A percentile compares a stretch with the other conserved stretches of the same genome.
phyloP scores from a whole-genome alignment of 495 filamentous ascomycete species.

The Hypoxylon lienhwacheense region DNA sequence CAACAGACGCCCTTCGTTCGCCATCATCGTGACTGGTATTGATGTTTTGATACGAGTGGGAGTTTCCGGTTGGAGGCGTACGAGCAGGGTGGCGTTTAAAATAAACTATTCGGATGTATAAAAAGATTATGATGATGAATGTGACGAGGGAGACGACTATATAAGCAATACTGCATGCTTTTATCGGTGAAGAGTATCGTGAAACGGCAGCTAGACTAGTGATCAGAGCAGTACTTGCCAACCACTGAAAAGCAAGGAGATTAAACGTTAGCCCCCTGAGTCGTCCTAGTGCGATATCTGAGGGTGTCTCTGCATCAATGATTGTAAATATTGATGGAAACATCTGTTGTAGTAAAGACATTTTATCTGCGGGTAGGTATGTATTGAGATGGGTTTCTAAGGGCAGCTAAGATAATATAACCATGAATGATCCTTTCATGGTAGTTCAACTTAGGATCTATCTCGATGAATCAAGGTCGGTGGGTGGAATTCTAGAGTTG shows the following conservation, averaged over 20 bases:
- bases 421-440: too few species aligned
- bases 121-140: not conserved
- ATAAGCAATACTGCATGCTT: not conserved
- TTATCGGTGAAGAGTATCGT: not conserved
- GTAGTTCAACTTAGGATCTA: too few species aligned
- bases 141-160: not conserved
- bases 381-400: too few species aligned
- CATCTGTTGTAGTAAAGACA: not conserved
- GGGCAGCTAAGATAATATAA: too few species aligned
- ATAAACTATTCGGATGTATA: not conserved
- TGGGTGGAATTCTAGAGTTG: too few species aligned
- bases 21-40: not conserved
- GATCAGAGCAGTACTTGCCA: not conserved
- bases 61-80: not conserved
- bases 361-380: too few species aligned
- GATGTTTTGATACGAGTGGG: not conserved
- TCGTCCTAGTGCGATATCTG: not conserved
- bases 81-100: slow-evolving; percentile 9
- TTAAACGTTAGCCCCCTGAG: slow-evolving; percentile 1
- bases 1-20: not conserved
- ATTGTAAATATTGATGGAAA: slow-evolving; percentile 1
- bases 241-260: not conserved
- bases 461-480: too few species aligned
- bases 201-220: not conserved
- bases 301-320: not conserved